Evolutionary conservation across 257 asterid genomes (phyloP).

Genomic region (Fraxinus quadrangulata): DNA sequence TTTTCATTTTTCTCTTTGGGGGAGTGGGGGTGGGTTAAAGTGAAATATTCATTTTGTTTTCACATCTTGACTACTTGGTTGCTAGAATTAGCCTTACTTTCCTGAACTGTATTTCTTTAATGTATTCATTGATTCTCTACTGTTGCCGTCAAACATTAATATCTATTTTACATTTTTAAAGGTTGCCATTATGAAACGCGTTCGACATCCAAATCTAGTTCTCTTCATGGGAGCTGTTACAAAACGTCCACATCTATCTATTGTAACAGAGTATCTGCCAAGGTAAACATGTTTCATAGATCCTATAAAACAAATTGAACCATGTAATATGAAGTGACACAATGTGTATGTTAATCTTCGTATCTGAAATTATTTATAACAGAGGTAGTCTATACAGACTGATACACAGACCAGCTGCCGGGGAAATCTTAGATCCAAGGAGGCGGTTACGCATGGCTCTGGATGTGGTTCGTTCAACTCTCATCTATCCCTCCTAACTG

Average conservation of each 20-base stretch:
- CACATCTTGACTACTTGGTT: neutral
- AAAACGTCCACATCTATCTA: constrained; percentile 83
- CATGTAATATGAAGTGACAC: neutral
- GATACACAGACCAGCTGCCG: constrained; percentile 87
- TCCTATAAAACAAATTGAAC: constrained; percentile 6
- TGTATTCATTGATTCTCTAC: neutral
- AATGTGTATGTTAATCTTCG: constrained; percentile 17
- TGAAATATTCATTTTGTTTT: neutral
- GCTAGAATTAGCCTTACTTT: neutral
- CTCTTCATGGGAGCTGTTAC: constrained; percentile 99
- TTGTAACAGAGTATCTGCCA: constrained; percentile 94
- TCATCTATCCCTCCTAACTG: neutral
- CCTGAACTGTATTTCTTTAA: neutral
- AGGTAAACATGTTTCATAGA: constrained; percentile 45
- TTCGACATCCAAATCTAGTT: constrained; percentile 97
- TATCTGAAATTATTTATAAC: constrained; percentile 25
- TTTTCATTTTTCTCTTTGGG: neutral
- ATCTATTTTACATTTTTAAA: constrained; percentile 28
- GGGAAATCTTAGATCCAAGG: constrained; percentile 80
- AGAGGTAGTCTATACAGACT: constrained; percentile 94
- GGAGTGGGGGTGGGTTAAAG: neutral
- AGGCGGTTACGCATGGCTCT: constrained; percentile 85
- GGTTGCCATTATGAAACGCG: constrained; percentile 98
- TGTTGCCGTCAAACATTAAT: constrained; percentile 8
- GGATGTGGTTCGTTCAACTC: constrained; percentile 75